Conservation (phyloP, 768 basidiomycete genomes). For the Hydnum rufescens region DNA sequence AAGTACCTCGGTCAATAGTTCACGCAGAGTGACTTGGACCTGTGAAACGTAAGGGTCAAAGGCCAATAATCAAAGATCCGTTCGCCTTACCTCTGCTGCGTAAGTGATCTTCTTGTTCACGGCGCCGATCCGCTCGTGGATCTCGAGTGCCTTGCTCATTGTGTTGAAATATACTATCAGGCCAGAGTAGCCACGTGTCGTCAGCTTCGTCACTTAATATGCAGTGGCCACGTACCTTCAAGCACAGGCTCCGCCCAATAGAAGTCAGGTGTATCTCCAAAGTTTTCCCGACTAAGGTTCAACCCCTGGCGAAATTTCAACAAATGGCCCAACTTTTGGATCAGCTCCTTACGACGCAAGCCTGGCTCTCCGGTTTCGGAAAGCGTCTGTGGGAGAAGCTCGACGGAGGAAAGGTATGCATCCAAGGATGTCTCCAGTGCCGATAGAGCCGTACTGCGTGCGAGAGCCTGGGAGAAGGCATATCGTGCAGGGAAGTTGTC, state of each 20-base stretch:
- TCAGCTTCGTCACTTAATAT: not conserved
- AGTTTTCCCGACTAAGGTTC: slow-evolving; percentile 77
- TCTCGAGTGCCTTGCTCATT: slow-evolving; percentile 68
- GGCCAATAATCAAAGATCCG: not conserved
- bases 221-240: slow-evolving; percentile 33
- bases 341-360: slow-evolving; percentile 58
- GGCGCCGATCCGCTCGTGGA: slow-evolving; percentile 56
- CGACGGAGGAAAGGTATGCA: slow-evolving; percentile 64
- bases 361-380: slow-evolving; percentile 69
- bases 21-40: slow-evolving; percentile 75
- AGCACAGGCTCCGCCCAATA: slow-evolving; percentile 90
- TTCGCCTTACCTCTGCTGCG: slow-evolving; percentile 43
- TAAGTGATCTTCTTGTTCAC: slow-evolving; percentile 89
- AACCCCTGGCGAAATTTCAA: slow-evolving; percentile 84
- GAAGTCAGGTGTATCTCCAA: slow-evolving; percentile 75
- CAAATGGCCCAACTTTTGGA: slow-evolving; percentile 80
- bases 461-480: slow-evolving; percentile 78
- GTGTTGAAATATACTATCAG: slow-evolving; percentile 62
- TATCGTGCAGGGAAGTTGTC: slow-evolving; percentile 73
- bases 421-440: slow-evolving; percentile 75
- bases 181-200: not conserved
- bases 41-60: slow-evolving; percentile 15
- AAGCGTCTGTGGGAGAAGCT: slow-evolving; percentile 54
- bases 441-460: slow-evolving; percentile 72
- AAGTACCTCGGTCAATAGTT: slow-evolving; percentile 66